Conservation (phyloP, 139 green algal genomes). For the Picochlorum costavermella region DNA sequence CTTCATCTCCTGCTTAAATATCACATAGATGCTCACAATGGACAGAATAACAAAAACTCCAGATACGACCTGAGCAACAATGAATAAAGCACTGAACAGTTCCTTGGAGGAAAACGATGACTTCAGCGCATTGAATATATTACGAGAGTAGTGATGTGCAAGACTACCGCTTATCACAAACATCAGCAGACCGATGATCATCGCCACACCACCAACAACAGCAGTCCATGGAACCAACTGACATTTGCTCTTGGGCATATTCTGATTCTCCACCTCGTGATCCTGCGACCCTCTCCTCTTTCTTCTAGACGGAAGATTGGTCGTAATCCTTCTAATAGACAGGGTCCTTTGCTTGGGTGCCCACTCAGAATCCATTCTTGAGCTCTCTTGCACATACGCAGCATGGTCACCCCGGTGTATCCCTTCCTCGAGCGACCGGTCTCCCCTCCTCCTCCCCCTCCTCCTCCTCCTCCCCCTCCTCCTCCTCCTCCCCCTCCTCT, state of each 20-base stretch:
- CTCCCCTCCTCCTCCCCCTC: no score
- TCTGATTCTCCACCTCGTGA: neutral
- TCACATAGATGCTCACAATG: neutral
- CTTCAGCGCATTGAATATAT: neutral
- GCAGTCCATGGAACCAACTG: neutral
- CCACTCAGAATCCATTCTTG: no score
- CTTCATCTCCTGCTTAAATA: constrained; percentile 2
- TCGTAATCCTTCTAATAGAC: neutral
- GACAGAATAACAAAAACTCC: constrained; percentile 1
- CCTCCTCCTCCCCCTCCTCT: no score
- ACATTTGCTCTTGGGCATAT: neutral
- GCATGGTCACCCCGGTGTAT: no score
- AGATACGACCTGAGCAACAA: neutral
- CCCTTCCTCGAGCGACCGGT: no score
- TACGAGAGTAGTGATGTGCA: neutral
- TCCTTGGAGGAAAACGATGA: neutral
- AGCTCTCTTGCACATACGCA: no score
- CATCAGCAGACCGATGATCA: neutral
- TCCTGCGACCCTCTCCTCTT: neutral
- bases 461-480: no score
- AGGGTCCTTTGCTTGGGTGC: no score
- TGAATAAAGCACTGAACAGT: constrained; percentile 1
- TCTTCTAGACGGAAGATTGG: neutral
- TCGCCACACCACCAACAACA: neutral
- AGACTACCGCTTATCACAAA: constrained; percentile 1